Evolutionary conservation across 164 flowering plant genomes (phyloP), one percentile per base, ranked within the genome.

Genomic region (Nelumbo lutea): DNA sequence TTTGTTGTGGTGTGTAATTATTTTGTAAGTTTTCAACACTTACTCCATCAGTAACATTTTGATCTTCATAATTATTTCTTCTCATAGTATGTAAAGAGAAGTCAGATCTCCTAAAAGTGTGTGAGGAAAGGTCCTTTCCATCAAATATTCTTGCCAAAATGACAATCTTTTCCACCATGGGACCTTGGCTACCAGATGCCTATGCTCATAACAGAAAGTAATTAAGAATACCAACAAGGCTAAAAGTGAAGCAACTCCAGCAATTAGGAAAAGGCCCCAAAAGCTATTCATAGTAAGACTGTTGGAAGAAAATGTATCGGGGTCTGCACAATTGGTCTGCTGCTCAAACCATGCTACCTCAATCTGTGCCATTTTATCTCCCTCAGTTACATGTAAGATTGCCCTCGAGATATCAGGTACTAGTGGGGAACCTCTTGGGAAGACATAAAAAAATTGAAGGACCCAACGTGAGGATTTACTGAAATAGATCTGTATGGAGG

Each of bases 331-430:
- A 46, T 2, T 62, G 8, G 57, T 46, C 62, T 62, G 55, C 1
- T 1, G 53, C 11, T 43, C 64, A 44, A 65, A 48, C 69, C 66
- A 77, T 46, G n/a, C 3, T 6, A 57, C 41, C 47, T 72, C 74
- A 5, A 62, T 70, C 14, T 46, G 4, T 45, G 0, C 10, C 77
- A 61, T 42, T 9, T 40, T 61, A 1, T 42, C 64, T 40, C 47
- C 64, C 45, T 61, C 64, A 1, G 64, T 61, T 3, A 61, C 45
- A 41, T 42, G 4, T 42, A 61, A 6, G 5, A 67, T n/a, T 43
- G 69, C 66, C 7, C 66, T 46, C 15, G 66, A 64, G 47, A 64
- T 11, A 47, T 64, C 53, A n/a, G 53, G 10, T 2, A 64, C 53
- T n/a, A 64, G 41, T 13, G 66, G 66, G 2, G 66, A 64, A 4